Percentiles rank a stretch among this genome's conserved stretches.
phyloP scores from a whole-genome alignment of 2,329 filamentous ascomycete species.

The Teratosphaeria viscida region DNA sequence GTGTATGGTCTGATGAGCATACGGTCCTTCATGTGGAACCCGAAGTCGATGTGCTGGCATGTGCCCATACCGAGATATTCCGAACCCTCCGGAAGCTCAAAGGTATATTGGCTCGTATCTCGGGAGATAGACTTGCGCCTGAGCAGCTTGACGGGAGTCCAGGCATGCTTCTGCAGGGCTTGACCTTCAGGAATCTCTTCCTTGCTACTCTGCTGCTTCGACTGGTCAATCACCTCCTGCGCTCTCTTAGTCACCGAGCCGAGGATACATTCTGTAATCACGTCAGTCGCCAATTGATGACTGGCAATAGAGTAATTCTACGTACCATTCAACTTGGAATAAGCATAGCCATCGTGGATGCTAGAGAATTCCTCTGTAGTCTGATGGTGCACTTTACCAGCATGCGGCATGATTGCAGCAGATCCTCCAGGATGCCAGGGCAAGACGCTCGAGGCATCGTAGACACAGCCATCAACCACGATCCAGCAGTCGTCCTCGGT shows the following conservation, averaged over 20 bases:
- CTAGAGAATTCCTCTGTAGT: slow-evolving; percentile 41
- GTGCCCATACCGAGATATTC: slow-evolving; percentile 39
- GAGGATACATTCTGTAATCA: slow-evolving; percentile 36
- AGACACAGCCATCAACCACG: slow-evolving; percentile 43
- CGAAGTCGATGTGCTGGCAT: slow-evolving; percentile 44
- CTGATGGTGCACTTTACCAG: slow-evolving; percentile 39
- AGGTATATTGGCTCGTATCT: slow-evolving; percentile 39
- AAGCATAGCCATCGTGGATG: slow-evolving; percentile 43
- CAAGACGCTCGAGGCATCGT: slow-evolving; percentile 39
- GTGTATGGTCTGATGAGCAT: slow-evolving; percentile 43
- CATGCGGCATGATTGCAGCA: slow-evolving; percentile 39
- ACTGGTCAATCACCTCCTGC: slow-evolving; percentile 34
- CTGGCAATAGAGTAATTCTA: background rate
- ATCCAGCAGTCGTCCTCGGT: slow-evolving; percentile 43
- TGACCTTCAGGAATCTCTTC: slow-evolving; percentile 5
- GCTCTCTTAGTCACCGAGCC: slow-evolving; percentile 42
- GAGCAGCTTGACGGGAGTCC: slow-evolving; percentile 36
- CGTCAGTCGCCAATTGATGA: background rate
- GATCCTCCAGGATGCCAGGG: slow-evolving; percentile 41
- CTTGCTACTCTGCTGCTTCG: background rate
- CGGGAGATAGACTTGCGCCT: slow-evolving; percentile 30
- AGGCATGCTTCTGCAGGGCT: slow-evolving; percentile 35
- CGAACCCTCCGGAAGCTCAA: slow-evolving; percentile 31
- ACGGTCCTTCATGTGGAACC: slow-evolving; percentile 42
- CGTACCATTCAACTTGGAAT: slow-evolving; percentile 35